These are phyloP conservation scores for Erythrophleum fordii DNA, from an alignment of 306 rosid genomes.

Conservation along the genomic window DNA sequence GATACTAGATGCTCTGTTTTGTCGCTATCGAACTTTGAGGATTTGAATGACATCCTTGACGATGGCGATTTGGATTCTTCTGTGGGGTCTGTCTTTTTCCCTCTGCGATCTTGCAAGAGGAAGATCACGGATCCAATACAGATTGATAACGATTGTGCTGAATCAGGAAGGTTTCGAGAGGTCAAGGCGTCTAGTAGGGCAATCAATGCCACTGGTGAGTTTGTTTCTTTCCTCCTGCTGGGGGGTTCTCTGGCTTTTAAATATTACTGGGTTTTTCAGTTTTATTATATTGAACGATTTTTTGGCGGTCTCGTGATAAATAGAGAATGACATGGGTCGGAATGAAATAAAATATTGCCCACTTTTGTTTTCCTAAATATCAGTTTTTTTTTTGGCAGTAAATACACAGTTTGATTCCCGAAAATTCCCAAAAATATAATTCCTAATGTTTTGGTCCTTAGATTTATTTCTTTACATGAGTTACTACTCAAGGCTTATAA, in stretches of 20 bases:
- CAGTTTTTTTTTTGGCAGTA: neutral
- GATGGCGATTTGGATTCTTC: conserved; percentile 57
- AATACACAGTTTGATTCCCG: neutral
- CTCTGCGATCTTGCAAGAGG: conserved; percentile 70
- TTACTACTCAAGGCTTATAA: too few relatives aligned
- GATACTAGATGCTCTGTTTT: conserved; percentile 65
- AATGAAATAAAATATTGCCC: neutral
- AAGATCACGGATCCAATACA: conserved; percentile 44
- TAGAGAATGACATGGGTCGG: neutral
- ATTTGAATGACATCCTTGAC: conserved; percentile 46
- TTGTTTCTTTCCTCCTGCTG: neutral
- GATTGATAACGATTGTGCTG: conserved; percentile 30
- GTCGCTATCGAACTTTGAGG: conserved; percentile 63
- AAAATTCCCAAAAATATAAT: too few relatives aligned
- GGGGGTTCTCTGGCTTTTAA: neutral
- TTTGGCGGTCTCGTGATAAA: neutral
- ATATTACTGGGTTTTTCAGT: neutral
- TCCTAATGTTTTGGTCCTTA: too few relatives aligned
- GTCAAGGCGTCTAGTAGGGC: conserved; percentile 40
- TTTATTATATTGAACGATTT: neutral
- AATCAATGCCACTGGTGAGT: conserved; percentile 44
- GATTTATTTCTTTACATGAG: too few relatives aligned
- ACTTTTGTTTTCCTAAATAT: neutral
- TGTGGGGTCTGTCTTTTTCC: conserved; percentile 79
- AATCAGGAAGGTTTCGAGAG: conserved; percentile 25